Evolutionary conservation across 768 basidiomycete species (phyloP), one percentile per base, ranked within the genome.

Genomic region (Boletus barrowsii): DNA sequence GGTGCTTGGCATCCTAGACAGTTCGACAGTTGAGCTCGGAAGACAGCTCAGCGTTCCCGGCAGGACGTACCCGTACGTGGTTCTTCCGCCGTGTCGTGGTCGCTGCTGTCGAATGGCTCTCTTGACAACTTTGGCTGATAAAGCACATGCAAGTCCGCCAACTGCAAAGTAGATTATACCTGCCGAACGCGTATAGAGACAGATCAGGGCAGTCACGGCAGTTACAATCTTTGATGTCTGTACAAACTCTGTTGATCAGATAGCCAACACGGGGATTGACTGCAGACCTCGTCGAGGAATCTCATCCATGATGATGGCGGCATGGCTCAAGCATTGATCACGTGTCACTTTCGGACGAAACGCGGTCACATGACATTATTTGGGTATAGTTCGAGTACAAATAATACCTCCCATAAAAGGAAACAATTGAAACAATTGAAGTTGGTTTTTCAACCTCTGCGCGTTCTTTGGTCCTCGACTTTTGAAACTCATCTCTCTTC

Each of bases 1-100:
- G 6, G 90, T 91, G 57, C 86, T 88, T 6, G 90, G 90, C 90
- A 92, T 91, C 13, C 90, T 90, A 64, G 45, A 54, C 15, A n/a
- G 39, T 24, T 18, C 14, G 22, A 24, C 8, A 26, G 8, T 18
- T 59, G 24, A 49, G 49, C 32, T 37, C 30, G 24, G 24, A 26
- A 32, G 26, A 37, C 36, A 36, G n/a, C 39, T 20, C 30, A 30
- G 11, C 8, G 6, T 15, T 42, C 33, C n/a, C 0, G 32, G 22
- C 10, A 39, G n/a, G 42, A 55, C 81, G 46, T 62, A 90, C 89
- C 90, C 90, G 64, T 87, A 92, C 4, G 83, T 74, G 48, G 73
- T 72, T 65, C 85, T 88, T 42, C 71, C 70, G 42, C 64, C 60
- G 22, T 72, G 62, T 33, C 67, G 56, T 5, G 87, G 90, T 37